A percentile compares a stretch with the other conserved stretches of the same genome.
These are phyloP conservation scores for Papiliotrema nemorosa DNA, from an alignment of 1,284 basidiomycete genomes.

Conservation along the genomic window DNA sequence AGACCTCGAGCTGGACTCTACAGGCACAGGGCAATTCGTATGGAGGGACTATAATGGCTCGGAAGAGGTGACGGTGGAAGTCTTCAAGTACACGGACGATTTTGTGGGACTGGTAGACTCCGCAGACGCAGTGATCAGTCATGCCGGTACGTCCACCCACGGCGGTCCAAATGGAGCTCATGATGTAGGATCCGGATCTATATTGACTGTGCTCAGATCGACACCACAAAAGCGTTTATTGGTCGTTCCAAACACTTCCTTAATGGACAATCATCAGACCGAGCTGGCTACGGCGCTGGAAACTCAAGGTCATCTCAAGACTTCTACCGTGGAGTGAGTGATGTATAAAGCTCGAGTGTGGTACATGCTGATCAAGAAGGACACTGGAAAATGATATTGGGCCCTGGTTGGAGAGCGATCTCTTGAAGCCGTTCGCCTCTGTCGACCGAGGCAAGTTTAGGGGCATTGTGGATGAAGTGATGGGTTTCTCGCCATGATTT, in stretches of 20 bases:
- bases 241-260: constrained; percentile 80
- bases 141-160: constrained; percentile 68
- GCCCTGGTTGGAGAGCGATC: not conserved
- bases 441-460: not conserved
- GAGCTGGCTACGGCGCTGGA: constrained; percentile 75
- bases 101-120: constrained; percentile 62
- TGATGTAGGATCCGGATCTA: constrained; percentile 95
- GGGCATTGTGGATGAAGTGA: not conserved
- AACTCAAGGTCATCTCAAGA: constrained; percentile 60
- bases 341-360: not conserved
- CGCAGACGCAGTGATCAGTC: constrained; percentile 79
- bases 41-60: constrained; percentile 29
- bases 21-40: not conserved
- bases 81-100: constrained; percentile 69
- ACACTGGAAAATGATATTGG: not conserved
- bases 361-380: not conserved
- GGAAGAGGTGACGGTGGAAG: constrained; percentile 58
- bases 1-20: constrained; percentile 9
- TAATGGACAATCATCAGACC: constrained; percentile 91
- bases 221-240: constrained; percentile 67
- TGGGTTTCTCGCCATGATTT: not conserved
- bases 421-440: not conserved
- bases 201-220: constrained; percentile 74
- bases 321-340: constrained; percentile 52
- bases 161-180: constrained; percentile 44